A percentile compares a stretch with the other conserved stretches of the same genome.
Evolutionary conservation across 2,329 filamentous ascomycete genomes (phyloP).

Genomic region (Sclerotinia borealis): DNA sequence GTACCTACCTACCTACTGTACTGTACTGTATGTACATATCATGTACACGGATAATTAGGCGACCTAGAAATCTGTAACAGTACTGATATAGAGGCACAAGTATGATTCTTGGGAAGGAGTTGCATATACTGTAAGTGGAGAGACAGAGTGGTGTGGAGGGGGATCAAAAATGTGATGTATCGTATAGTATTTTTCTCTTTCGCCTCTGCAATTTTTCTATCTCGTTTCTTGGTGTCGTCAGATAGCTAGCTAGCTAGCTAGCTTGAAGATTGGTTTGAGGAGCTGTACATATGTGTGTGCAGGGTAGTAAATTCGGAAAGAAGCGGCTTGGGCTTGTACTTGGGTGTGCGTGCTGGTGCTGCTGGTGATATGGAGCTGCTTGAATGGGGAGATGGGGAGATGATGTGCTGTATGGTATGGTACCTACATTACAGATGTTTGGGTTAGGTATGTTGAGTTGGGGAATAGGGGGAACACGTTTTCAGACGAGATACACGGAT

Average conservation of each 20-base stretch:
- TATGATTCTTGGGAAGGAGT: not conserved
- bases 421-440: not conserved
- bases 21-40: too few species aligned
- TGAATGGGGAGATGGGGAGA: not conserved
- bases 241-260: not conserved
- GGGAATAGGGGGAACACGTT: not conserved
- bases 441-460: not conserved
- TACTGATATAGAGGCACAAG: not conserved
- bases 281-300: not conserved
- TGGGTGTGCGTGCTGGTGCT: not conserved
- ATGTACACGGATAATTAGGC: not conserved
- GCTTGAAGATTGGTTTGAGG: too few species aligned
- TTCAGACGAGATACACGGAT: not conserved
- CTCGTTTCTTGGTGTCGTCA: not conserved
- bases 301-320: not conserved
- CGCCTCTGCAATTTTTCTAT: not conserved
- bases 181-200: not conserved
- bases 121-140: not conserved
- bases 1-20: too few species aligned
- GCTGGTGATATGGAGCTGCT: not conserved
- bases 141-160: not conserved
- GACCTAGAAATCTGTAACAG: not conserved
- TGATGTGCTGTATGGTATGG: not conserved
- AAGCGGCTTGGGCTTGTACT: constrained; percentile 1
- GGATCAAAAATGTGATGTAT: constrained; percentile 9